phyloP scores from a whole-genome alignment of 2,329 filamentous ascomycete genomes.

The Trichoderma sp. region DNA sequence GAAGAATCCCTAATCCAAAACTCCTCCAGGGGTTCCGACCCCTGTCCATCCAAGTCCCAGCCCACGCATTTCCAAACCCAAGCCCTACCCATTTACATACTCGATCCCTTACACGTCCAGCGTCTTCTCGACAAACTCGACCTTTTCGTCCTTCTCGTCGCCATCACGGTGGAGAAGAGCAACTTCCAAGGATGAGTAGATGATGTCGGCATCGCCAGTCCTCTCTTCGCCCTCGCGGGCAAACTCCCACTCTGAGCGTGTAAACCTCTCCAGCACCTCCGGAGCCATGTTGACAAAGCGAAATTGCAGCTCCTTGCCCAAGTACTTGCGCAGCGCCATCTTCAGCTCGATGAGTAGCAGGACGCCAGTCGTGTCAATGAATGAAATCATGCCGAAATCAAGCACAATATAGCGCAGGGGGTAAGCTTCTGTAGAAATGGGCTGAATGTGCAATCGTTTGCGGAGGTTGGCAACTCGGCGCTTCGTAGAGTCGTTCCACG shows the following conservation, averaged over 20 bases:
- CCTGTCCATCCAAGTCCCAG: slow-evolving; percentile 2
- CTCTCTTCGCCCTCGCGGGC: slow-evolving; percentile 37
- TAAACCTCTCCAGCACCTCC: slow-evolving; percentile 45
- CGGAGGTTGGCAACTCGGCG: slow-evolving; percentile 52
- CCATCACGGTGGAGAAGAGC: slow-evolving; percentile 31
- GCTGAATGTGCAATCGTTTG: slow-evolving; percentile 41
- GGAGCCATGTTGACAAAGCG: slow-evolving; percentile 53
- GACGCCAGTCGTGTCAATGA: slow-evolving; percentile 57
- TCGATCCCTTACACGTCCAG: slow-evolving; percentile 20
- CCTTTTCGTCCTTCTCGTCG: slow-evolving; percentile 29
- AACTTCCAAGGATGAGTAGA: slow-evolving; percentile 32
- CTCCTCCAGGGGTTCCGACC: slow-evolving; percentile 17
- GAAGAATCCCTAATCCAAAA: slow-evolving; percentile 5
- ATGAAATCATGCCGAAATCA: slow-evolving; percentile 55
- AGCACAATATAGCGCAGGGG: slow-evolving; percentile 54
- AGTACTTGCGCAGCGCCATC: slow-evolving; percentile 52
- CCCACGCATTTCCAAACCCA: background rate
- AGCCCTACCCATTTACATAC: background rate
- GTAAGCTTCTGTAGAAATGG: slow-evolving; percentile 39
- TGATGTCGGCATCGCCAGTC: slow-evolving; percentile 30
- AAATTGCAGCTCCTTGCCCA: slow-evolving; percentile 49
- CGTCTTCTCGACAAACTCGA: slow-evolving; percentile 25
- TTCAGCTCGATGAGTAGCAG: slow-evolving; percentile 52
- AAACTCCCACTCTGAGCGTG: slow-evolving; percentile 44
- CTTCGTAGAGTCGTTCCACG: slow-evolving; percentile 57